A percentile compares a stretch with the other conserved stretches of the same genome.
Evolutionary conservation across 331 rosid genomes (phyloP).

Genomic region (Saraca asoca): DNA sequence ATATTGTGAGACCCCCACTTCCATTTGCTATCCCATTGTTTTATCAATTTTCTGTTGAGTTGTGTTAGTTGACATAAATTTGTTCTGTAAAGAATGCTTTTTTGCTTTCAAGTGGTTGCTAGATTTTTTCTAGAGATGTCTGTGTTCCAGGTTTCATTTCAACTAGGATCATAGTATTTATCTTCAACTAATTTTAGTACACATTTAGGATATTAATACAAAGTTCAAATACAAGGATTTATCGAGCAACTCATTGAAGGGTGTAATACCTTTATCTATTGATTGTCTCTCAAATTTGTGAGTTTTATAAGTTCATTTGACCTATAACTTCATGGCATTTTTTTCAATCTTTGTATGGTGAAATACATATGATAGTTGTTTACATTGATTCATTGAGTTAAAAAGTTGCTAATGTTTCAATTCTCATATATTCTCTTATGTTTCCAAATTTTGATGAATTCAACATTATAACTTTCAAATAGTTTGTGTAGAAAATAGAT

Average conservation of each 20-base stretch:
- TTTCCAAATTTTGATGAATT: too few relatives aligned
- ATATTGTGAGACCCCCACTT: slow-evolving; percentile 55
- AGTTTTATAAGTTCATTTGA: slow-evolving; percentile 57
- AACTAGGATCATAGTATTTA: not conserved
- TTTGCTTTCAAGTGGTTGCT: slow-evolving; percentile 3
- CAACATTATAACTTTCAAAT: too few relatives aligned
- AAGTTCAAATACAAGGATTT: slow-evolving; percentile 59
- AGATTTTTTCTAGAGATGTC: slow-evolving; percentile 7
- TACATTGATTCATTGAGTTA: not conserved
- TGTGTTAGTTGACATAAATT: too few relatives aligned
- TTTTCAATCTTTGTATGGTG: not conserved
- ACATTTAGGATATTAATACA: slow-evolving; percentile 15
- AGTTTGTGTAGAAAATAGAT: too few relatives aligned
- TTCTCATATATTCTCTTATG: too few relatives aligned
- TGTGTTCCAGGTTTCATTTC: not conserved
- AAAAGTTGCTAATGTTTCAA: too few relatives aligned
- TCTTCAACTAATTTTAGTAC: slow-evolving; percentile 3
- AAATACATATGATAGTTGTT: not conserved
- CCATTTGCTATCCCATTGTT: too few relatives aligned
- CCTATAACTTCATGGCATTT: slow-evolving; percentile 5
- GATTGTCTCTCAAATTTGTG: slow-evolving; percentile 69
- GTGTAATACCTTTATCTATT: slow-evolving; percentile 83
- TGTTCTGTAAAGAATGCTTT: not conserved
- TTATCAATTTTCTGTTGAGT: too few relatives aligned
- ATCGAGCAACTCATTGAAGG: slow-evolving; percentile 83